Conservation (phyloP, 345 rosid genomes). For the Acer saccharum region DNA sequence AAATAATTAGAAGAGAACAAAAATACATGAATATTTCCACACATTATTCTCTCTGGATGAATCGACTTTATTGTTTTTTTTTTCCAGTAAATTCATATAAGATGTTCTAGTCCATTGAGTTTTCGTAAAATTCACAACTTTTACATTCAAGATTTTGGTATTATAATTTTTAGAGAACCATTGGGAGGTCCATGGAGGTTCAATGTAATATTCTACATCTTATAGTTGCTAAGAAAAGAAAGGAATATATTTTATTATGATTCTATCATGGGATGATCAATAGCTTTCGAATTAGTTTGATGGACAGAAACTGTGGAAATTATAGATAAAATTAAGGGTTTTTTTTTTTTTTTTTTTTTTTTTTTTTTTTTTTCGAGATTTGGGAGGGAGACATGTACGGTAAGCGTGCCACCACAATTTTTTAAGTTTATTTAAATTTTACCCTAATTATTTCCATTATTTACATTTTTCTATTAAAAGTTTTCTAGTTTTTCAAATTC, state of each 20-base stretch:
- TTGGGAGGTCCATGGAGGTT: background rate
- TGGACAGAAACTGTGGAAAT: background rate
- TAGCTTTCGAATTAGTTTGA: background rate
- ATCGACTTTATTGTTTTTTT: background rate
- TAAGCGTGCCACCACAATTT: no score
- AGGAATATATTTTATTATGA: slow-evolving; percentile 1
- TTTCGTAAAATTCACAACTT: background rate
- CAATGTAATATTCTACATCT: background rate
- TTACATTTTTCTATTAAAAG: no score
- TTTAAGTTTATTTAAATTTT: no score
- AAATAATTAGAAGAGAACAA: background rate
- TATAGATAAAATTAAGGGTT: no score
- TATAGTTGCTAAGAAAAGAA: background rate
- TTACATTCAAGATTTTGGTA: background rate
- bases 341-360: no score
- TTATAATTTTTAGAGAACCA: background rate
- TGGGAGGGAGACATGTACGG: no score
- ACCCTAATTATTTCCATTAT: no score
- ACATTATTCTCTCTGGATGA: slow-evolving; percentile 5
- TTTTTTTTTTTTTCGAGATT: no score
- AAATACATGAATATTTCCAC: background rate
- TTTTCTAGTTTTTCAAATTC: no score
- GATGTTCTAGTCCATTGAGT: background rate
- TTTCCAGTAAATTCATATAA: background rate
- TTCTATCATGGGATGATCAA: slow-evolving; percentile 4